These are phyloP conservation scores for Mariannaea sp. DNA, from an alignment of 2,329 filamentous ascomycete genomes.

Conservation along the genomic window DNA sequence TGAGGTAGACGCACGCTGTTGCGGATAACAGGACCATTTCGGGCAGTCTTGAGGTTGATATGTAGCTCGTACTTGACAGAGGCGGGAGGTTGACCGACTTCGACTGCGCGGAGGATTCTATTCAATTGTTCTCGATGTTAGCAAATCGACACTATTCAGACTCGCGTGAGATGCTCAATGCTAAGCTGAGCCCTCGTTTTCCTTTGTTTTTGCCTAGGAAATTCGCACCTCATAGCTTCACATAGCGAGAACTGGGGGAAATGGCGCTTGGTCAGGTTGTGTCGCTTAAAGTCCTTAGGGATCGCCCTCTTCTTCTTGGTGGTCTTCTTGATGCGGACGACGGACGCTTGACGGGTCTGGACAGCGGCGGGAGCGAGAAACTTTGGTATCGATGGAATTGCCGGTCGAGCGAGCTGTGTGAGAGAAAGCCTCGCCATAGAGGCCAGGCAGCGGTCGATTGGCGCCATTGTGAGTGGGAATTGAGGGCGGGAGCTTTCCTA, in stretches of 20 bases:
- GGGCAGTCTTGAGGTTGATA: constrained; percentile 79
- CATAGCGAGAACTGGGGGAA: constrained; percentile 74
- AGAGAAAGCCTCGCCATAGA: constrained; percentile 58
- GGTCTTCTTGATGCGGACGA: constrained; percentile 55
- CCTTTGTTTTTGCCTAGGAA: not conserved
- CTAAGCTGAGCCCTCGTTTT: not conserved
- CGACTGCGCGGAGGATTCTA: constrained; percentile 88
- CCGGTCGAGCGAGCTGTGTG: constrained; percentile 48
- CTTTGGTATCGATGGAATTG: constrained; percentile 50
- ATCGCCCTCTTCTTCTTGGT: constrained; percentile 61
- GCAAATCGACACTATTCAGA: constrained; percentile 1
- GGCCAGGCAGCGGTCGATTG: constrained; percentile 58
- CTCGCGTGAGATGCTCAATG: not conserved
- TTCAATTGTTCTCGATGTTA: constrained; percentile 16
- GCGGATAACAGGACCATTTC: constrained; percentile 84
- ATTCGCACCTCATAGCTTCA: constrained; percentile 88
- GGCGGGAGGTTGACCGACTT: constrained; percentile 80
- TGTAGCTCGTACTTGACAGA: constrained; percentile 86
- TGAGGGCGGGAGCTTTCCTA: constrained; percentile 34
- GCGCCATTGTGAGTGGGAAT: constrained; percentile 50
- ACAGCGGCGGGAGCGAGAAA: constrained; percentile 54
- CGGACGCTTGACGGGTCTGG: constrained; percentile 50
- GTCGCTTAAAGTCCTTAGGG: constrained; percentile 69
- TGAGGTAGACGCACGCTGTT: constrained; percentile 88
- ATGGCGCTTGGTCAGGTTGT: constrained; percentile 67